Evolutionary conservation across 2,329 filamentous ascomycete species (phyloP), one percentile per base, ranked within the genome.

Genomic region (Cylindrodendrum hubeiense): DNA sequence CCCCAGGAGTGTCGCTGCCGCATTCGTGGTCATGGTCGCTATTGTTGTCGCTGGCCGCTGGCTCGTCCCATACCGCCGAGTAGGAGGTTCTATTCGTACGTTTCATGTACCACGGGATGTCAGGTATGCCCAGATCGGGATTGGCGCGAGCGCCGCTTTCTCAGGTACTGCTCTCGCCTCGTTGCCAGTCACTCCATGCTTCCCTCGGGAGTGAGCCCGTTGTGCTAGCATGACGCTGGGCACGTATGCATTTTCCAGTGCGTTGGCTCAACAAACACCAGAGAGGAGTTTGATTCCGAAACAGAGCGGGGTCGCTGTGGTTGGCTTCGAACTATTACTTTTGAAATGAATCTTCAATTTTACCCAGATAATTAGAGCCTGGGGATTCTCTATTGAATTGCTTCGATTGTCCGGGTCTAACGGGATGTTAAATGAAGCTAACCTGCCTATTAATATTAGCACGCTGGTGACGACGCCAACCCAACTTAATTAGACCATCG

Each of bases 11-110:
- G 67, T 54, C 59, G 34, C 34, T 39, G 8, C 37, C 37, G 58
- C 49, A 59, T 41, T 60, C 17, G 57, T 30, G 55, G 67, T 60
- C 34, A 43, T 41, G 51, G 56, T 46, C 47, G 57, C 50, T 60
- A 62, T 63, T 64, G 56, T 46, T 67, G 63, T 47, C 28, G 41
- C 28, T 47, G 41, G 30, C 33, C n/a, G 33, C 15, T 19, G 50
- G 50, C 33, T 33, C n/a, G 28, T 34, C 50, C 13, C 50, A 53
- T 34, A 21, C 13, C 33, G 26, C 28, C 12, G 21, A 44, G 22
- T 19, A 10, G 44, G 33, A 49, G 24, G n/a, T 28, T 59, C 13
- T 59, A n/a, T 60, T 52, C 37, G 39, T 30, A 26, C 24, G 61
- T 60, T 60, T 64, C 61, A 60, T 43, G 49, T 50, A 41, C 33